Evolutionary conservation across 257 asterid genomes (phyloP).

Genomic region (Salvia rosmarinus): DNA sequence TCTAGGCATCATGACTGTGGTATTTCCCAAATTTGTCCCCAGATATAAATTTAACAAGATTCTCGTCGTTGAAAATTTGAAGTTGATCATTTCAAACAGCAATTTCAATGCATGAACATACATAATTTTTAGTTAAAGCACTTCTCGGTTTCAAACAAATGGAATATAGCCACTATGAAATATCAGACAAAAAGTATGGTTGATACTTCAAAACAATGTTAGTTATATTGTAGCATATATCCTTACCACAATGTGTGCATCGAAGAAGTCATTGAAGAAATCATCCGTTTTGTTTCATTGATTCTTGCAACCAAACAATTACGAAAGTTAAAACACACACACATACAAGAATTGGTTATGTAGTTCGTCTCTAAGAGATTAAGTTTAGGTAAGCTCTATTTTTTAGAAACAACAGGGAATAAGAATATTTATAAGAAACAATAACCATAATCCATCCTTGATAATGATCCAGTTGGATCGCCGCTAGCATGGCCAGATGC

Average conservation of each 20-base stretch:
- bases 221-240: background rate
- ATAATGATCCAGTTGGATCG: too few relatives aligned
- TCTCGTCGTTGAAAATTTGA: constrained; percentile 21
- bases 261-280: constrained; percentile 19
- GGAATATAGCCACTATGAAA: constrained; percentile 18
- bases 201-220: constrained; percentile 24
- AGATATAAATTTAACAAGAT: background rate
- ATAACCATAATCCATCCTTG: too few relatives aligned
- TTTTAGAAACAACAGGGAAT: too few relatives aligned
- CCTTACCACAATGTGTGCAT: too few relatives aligned
- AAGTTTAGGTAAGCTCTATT: too few relatives aligned
- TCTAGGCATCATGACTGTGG: background rate
- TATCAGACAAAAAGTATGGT: background rate
- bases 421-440: too few relatives aligned
- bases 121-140: constrained; percentile 1
- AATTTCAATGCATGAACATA: constrained; percentile 16
- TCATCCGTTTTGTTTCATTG: constrained; percentile 7
- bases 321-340: too few relatives aligned
- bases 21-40: background rate
- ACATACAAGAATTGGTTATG: too few relatives aligned
- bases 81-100: constrained; percentile 37
- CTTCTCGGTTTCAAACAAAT: constrained; percentile 1
- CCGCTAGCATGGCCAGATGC: too few relatives aligned
- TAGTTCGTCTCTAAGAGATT: too few relatives aligned
- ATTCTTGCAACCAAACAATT: constrained; percentile 4